Evolutionary conservation across 768 basidiomycete species (phyloP).

Genomic region (Boletus subparvulus): DNA sequence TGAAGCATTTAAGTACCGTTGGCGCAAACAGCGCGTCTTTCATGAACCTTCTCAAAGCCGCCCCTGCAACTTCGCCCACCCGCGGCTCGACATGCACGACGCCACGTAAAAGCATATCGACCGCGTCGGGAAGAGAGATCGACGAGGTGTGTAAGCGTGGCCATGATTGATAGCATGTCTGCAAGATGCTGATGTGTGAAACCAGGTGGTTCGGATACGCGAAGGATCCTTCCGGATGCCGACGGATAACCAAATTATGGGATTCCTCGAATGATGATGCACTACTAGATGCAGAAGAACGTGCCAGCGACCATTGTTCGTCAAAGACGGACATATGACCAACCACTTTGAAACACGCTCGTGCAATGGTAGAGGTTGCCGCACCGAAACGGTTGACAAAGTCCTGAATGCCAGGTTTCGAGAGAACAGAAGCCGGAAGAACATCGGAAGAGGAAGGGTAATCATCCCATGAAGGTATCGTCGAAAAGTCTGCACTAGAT

Average conservation of each 20-base stretch:
- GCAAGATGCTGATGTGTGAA: slow-evolving; percentile 68
- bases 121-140: slow-evolving; percentile 54
- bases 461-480: slow-evolving; percentile 53
- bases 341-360: slow-evolving; percentile 58
- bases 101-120: slow-evolving; percentile 78
- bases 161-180: slow-evolving; percentile 79
- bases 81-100: slow-evolving; percentile 83
- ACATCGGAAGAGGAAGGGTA: slow-evolving; percentile 70
- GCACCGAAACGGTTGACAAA: slow-evolving; percentile 67
- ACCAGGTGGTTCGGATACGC: slow-evolving; percentile 63
- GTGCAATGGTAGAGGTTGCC: slow-evolving; percentile 56
- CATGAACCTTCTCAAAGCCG: slow-evolving; percentile 73
- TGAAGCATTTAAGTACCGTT: slow-evolving; percentile 62
- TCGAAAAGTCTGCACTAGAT: slow-evolving; percentile 63
- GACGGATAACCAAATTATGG: slow-evolving; percentile 63
- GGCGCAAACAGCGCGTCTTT: slow-evolving; percentile 54
- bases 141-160: slow-evolving; percentile 65
- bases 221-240: slow-evolving; percentile 61
- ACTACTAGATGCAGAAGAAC: slow-evolving; percentile 35
- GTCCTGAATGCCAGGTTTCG: slow-evolving; percentile 68
- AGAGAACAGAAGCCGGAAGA: slow-evolving; percentile 51
- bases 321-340: slow-evolving; percentile 83
- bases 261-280: slow-evolving; percentile 66
- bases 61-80: slow-evolving; percentile 65
- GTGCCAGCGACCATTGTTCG: slow-evolving; percentile 72